phyloP scores from a whole-genome alignment of 192 early-diverging fungal genomes.

The Tieghemiomyces parasiticus region DNA sequence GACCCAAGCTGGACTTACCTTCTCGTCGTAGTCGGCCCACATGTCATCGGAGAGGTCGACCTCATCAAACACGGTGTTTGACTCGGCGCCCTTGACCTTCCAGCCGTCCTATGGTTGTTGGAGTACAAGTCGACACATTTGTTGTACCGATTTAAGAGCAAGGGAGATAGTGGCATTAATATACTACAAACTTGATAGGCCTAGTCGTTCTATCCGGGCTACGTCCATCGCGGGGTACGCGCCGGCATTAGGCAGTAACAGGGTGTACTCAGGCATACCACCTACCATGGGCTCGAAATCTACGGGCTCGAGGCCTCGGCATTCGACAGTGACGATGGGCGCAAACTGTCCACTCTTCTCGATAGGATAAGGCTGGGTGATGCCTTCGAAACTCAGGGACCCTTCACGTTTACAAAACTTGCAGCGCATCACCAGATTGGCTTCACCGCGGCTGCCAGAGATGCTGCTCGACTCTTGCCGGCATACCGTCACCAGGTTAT shows the following conservation, averaged over 20 bases:
- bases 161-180: too few species aligned
- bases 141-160: too few species aligned
- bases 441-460: constrained; percentile 55
- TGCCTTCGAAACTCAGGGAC: constrained; percentile 23
- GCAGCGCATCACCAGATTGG: constrained; percentile 83
- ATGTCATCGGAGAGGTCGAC: constrained; percentile 64
- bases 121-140: too few species aligned
- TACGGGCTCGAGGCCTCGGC: constrained; percentile 69
- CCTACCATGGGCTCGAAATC: constrained; percentile 49
- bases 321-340: constrained; percentile 54
- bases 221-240: too few species aligned
- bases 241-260: too few species aligned
- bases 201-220: too few species aligned
- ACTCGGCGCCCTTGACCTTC: constrained; percentile 53
- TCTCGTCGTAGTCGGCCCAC: constrained; percentile 89
- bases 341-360: constrained; percentile 45
- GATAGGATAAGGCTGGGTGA: constrained; percentile 26
- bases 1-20: constrained; percentile 18
- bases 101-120: constrained; percentile 28
- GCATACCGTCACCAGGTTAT: constrained; percentile 26
- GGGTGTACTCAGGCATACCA: too few species aligned
- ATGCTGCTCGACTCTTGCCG: constrained; percentile 40
- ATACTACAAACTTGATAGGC: too few species aligned
- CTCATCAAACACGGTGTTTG: constrained; percentile 53
- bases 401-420: constrained; percentile 75